These are phyloP conservation scores for Pythium grandisporangium DNA, from an alignment of 352 stramenopile species.

Conservation along the genomic window DNA sequence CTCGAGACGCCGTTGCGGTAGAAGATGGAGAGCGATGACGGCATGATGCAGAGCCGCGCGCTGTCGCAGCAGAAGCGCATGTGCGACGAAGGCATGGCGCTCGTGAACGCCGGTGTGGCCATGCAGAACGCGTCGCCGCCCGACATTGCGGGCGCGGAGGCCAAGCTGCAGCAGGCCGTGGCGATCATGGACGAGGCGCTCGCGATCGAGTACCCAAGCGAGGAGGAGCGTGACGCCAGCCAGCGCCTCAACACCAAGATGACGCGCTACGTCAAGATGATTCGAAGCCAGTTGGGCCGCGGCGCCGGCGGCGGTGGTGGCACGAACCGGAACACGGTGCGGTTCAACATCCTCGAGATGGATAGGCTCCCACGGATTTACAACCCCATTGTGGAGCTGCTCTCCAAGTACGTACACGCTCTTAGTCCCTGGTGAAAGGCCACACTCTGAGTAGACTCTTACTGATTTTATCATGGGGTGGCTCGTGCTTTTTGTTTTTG, in stretches of 20 bases:
- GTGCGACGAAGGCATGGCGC: constrained; percentile 73
- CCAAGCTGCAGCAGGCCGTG: constrained; percentile 60
- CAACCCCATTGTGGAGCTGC: constrained; percentile 41
- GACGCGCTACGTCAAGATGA: constrained; percentile 84
- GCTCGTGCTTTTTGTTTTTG: constrained; percentile 2
- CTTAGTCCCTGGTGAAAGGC: too few relatives aligned
- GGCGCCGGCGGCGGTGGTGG: constrained; percentile 14
- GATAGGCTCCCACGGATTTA: constrained; percentile 55
- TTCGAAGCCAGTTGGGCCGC: constrained; percentile 68
- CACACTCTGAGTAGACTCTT: neutral
- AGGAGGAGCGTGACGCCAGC: constrained; percentile 65
- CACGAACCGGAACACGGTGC: constrained; percentile 12
- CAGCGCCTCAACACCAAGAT: constrained; percentile 78
- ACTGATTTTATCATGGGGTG: constrained; percentile 5
- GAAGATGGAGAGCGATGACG: constrained; percentile 55
- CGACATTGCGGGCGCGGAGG: constrained; percentile 37
- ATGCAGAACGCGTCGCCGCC: constrained; percentile 64
- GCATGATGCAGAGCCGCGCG: constrained; percentile 40
- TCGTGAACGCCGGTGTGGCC: constrained; percentile 73
- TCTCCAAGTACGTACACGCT: constrained; percentile 33
- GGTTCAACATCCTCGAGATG: constrained; percentile 71
- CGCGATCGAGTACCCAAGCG: constrained; percentile 59
- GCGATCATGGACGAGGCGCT: constrained; percentile 72
- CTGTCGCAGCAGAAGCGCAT: constrained; percentile 67
- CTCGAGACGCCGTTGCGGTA: too few relatives aligned